Evolutionary conservation across 108 stramenopile genomes (phyloP).

Genomic region (Nitzschia sp.): DNA sequence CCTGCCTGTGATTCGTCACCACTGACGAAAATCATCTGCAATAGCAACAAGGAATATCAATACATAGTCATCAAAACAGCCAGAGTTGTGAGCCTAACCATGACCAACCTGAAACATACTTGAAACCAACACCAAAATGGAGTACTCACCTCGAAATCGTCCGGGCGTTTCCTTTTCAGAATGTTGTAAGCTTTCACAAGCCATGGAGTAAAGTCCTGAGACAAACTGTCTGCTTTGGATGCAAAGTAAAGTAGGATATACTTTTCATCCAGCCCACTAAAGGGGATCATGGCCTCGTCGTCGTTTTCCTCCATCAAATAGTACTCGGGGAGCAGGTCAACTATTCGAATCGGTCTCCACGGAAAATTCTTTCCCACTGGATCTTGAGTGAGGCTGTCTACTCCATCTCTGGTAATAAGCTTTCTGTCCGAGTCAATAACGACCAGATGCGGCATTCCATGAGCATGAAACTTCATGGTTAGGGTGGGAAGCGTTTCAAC

Average conservation of each 20-base stretch:
- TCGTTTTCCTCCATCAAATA: constrained; percentile 24
- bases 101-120: neutral
- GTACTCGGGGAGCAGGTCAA: constrained; percentile 42
- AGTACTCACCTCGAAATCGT: constrained; percentile 67
- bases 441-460: constrained; percentile 54
- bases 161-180: constrained; percentile 44
- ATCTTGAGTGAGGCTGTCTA: constrained; percentile 30
- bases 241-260: constrained; percentile 52
- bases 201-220: constrained; percentile 62
- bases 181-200: constrained; percentile 58
- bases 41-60: neutral
- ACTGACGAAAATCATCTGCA: constrained; percentile 66
- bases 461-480: constrained; percentile 30
- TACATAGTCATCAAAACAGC: neutral
- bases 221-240: constrained; percentile 51
- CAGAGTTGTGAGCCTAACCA: neutral
- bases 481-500: constrained; percentile 30
- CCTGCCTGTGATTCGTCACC: constrained; percentile 57
- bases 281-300: constrained; percentile 15
- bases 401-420: constrained; percentile 52
- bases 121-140: neutral
- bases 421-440: constrained; percentile 46
- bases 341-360: constrained; percentile 51
- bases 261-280: constrained; percentile 45
- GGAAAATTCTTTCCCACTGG: constrained; percentile 57